Base-by-base conservation (phyloP, 306 rosid genomes). In the Acmispon strigosus region DNA sequence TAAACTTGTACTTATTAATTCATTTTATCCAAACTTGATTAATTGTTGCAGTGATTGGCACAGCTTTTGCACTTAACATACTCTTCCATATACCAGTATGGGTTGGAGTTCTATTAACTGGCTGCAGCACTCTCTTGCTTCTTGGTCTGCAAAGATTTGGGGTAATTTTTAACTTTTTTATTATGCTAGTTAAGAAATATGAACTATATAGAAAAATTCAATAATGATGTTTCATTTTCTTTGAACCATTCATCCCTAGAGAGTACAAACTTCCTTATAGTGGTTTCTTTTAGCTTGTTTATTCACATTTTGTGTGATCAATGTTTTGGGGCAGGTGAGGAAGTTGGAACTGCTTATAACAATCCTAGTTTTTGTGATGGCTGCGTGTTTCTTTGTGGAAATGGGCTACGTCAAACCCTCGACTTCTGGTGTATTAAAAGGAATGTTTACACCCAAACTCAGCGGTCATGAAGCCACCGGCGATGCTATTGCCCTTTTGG, bases 61-160 rank as follows among this genome's bases (percentile, higher is more conserved):
- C 97, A 27, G 96, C 97, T 5, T 87, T 94, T 77, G 96, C 92
- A 0, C 79, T 94, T 29, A 89, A 94, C 61, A 89, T 94, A 80
- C 80, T 89, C 0, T 90, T 90, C 81, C 79, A 86, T 32, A 75
- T 94, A 20, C 98, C 98, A 4, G 82, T 93, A 17, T 93, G 96
- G 98, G 82, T 16, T 1, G 96, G 96, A 75, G 96, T 93, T 74
- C 73, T 93, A 0, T 0, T 88, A 1, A 93, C 92, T 11, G 97
- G 95, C 53, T 77, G 72, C 16, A 87, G 92, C 79, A 94, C 97
- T 70, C 92, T 94, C 64, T 61, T 94, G 59, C 89, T 90, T 72
- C 80, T 94, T 13, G 87, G 94, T 27, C 76, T 90, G 2, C 97
- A 94, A 72, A 87, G 83, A 88, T 94, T 87, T 71, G 92, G 98